A percentile compares a stretch with the other conserved stretches of the same genome.
These are phyloP conservation scores for barley (Hordeum vulgare) DNA, from an alignment of 176 grass and related monocot species.

Conservation along the genomic window MorexV3_pseudomolecules_assembly NC_058524.1:50432144-50432643, in stretches of 20 bases:
- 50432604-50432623: neutral
- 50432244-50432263: neutral
- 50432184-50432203: neutral
- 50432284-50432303: neutral
- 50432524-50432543: neutral
- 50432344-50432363: neutral
- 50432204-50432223: neutral
- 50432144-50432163: constrained; percentile 7
- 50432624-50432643: neutral
- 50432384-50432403: neutral
- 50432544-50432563: no score
- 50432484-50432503: neutral
- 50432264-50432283: neutral
- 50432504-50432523: neutral
- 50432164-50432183: constrained; percentile 9
- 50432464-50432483: neutral
- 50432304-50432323: neutral
- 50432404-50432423: neutral
- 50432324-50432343: neutral
- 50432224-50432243: neutral
- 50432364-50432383: neutral
- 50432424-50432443: neutral
- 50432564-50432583: neutral
- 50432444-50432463: neutral
- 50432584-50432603: neutral